These are phyloP conservation scores for Hylodesmum podocarpum DNA, from an alignment of 306 rosid species.

Conservation along the genomic window DNA sequence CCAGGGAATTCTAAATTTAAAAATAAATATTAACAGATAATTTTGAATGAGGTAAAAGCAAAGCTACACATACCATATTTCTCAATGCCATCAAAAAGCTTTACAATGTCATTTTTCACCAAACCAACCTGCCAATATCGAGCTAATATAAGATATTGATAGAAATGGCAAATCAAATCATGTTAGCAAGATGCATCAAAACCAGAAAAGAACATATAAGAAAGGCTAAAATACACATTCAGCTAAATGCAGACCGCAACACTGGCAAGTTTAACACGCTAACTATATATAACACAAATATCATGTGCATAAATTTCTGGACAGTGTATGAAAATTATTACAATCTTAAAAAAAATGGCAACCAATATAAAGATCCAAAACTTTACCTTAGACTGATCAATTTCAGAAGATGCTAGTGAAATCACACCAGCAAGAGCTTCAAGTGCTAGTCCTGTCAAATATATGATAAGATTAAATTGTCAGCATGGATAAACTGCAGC, in stretches of 20 bases:
- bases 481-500: slow-evolving; percentile 12
- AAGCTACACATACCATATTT: slow-evolving; percentile 78
- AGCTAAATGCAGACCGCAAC: neutral
- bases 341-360: neutral
- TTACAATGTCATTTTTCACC: slow-evolving; percentile 73
- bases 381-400: slow-evolving; percentile 73
- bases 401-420: slow-evolving; percentile 78
- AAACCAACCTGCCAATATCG: slow-evolving; percentile 60
- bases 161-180: neutral
- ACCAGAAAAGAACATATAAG: neutral
- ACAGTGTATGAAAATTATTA: neutral
- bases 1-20: neutral
- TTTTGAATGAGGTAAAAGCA: neutral
- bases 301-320: neutral
- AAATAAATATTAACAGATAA: neutral
- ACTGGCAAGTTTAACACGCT: neutral
- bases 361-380: slow-evolving; percentile 23
- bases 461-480: slow-evolving; percentile 18
- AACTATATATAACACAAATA: neutral
- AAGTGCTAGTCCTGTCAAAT: slow-evolving; percentile 72
- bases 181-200: slow-evolving; percentile 13
- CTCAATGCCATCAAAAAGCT: slow-evolving; percentile 93
- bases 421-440: slow-evolving; percentile 91
- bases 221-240: neutral
- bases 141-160: slow-evolving; percentile 33